phyloP scores from a whole-genome alignment of 306 rosid genomes.

The Cicer arietinum region DNA sequence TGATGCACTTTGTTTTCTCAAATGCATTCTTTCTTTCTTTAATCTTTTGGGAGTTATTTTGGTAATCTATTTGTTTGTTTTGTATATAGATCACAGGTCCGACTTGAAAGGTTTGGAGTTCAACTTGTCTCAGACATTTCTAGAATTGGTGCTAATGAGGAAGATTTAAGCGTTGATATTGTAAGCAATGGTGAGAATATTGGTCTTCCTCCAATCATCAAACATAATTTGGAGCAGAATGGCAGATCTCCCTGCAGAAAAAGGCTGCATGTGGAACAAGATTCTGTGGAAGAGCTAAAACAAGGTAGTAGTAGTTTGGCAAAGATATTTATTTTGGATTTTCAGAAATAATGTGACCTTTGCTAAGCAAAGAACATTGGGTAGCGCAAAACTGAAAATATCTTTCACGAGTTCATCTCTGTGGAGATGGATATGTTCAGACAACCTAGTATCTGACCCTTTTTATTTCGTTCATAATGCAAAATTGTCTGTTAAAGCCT shows the following conservation, averaged over 20 bases:
- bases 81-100: conserved; percentile 72
- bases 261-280: conserved; percentile 53
- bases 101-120: conserved; percentile 78
- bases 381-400: conserved; percentile 24
- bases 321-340: conserved; percentile 21
- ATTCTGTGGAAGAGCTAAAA: conserved; percentile 56
- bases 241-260: conserved; percentile 62
- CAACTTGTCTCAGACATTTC: conserved; percentile 74
- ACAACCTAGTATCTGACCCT: conserved; percentile 13
- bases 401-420: not conserved
- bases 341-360: conserved; percentile 3
- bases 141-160: conserved; percentile 70
- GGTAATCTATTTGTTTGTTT: conserved; percentile 41
- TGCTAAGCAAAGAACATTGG: conserved; percentile 31
- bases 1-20: conserved; percentile 33
- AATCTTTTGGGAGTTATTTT: conserved; percentile 2
- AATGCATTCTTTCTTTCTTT: conserved; percentile 1
- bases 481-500: conserved; percentile 15
- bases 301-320: conserved; percentile 47
- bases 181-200: conserved; percentile 77
- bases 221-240: conserved; percentile 57
- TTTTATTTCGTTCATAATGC: conserved; percentile 22
- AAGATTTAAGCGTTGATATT: conserved; percentile 81
- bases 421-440: conserved; percentile 23
- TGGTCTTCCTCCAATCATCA: conserved; percentile 52